Percentiles rank a stretch among this genome's conserved stretches.
phyloP scores from a whole-genome alignment of 768 basidiomycete species.

The Tylopilus sp. region DNA sequence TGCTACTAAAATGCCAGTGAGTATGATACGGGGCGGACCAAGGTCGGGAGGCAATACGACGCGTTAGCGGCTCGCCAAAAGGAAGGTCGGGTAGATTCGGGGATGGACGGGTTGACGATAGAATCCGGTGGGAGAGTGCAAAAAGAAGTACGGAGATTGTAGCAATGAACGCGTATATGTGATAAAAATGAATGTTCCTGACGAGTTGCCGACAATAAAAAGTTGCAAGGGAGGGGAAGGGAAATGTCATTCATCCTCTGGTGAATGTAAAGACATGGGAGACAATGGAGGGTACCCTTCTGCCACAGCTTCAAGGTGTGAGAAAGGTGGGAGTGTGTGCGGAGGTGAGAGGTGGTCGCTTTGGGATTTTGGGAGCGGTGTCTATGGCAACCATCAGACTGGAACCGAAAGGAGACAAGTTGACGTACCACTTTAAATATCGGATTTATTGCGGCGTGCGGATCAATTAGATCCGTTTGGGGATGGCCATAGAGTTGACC shows the following conservation, averaged over 20 bases:
- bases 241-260: slow-evolving; percentile 40
- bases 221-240: slow-evolving; percentile 19
- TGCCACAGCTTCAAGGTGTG: slow-evolving; percentile 79
- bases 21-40: slow-evolving; percentile 25
- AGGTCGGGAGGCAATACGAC: slow-evolving; percentile 18
- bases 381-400: slow-evolving; percentile 34
- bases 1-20: slow-evolving; percentile 33
- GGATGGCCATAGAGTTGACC: slow-evolving; percentile 52
- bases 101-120: slow-evolving; percentile 9
- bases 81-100: slow-evolving; percentile 14
- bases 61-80: slow-evolving; percentile 14
- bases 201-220: slow-evolving; percentile 21
- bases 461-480: slow-evolving; percentile 55
- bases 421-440: slow-evolving; percentile 87
- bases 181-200: slow-evolving; percentile 27
- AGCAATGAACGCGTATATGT: slow-evolving; percentile 28
- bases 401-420: neutral
- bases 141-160: slow-evolving; percentile 24
- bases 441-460: slow-evolving; percentile 75
- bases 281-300: slow-evolving; percentile 71
- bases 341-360: slow-evolving; percentile 38
- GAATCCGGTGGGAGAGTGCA: slow-evolving; percentile 27
- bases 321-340: slow-evolving; percentile 69
- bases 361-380: slow-evolving; percentile 49
- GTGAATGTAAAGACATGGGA: slow-evolving; percentile 66